Evolutionary conservation across 768 basidiomycete genomes (phyloP), one percentile per base, ranked within the genome.

Genomic region (Collybiopsis confluens): DNA sequence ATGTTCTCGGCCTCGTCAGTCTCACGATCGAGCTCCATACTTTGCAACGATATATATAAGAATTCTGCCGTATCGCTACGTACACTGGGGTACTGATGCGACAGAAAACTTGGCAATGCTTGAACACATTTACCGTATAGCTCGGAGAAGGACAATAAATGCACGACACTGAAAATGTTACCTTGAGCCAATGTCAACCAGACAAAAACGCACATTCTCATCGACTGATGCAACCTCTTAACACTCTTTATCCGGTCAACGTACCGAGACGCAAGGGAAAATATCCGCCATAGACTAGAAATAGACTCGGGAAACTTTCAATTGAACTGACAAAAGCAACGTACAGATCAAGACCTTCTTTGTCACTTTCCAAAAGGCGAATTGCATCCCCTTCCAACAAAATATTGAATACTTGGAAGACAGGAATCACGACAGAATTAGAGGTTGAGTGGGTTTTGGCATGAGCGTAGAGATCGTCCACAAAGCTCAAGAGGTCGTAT

Each of bases 21-120:
- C 15, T 89, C 87, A 53, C 74, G 67, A 0, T 76, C 83, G 8
- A 88, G 62, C 58, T 90, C 90, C 43, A 75, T 75, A 59, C 81
- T 81, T 64, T 92, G 89, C 33, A 95, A 67, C 15, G 82, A 76
- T 24, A 91, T 71, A 63, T 93, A 97, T 7, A 97, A 66, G 57
- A 87, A 81, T 66, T 96, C 94, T 2, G 92, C 90, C 1, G 90
- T 84, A 55, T 85, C 82, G 9, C 84, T 76, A 52, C 94, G 85
- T 53, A 94, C 75, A 70, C 78, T 84, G 38, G 94, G 92, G 68
- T 88, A 92, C 49, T 78, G 73, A 68, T 98, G 94, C 2, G 73
- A 70, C 49, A 98, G 77, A 68, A 94, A 94, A 20, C 75, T 65
- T 2, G 64, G 62, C 3, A 97, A 64, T 43, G 65, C 68, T 8